These are phyloP conservation scores for Phyllosticta citriasiana DNA, from an alignment of 2,329 filamentous ascomycete species.

Conservation along the genomic window DNA sequence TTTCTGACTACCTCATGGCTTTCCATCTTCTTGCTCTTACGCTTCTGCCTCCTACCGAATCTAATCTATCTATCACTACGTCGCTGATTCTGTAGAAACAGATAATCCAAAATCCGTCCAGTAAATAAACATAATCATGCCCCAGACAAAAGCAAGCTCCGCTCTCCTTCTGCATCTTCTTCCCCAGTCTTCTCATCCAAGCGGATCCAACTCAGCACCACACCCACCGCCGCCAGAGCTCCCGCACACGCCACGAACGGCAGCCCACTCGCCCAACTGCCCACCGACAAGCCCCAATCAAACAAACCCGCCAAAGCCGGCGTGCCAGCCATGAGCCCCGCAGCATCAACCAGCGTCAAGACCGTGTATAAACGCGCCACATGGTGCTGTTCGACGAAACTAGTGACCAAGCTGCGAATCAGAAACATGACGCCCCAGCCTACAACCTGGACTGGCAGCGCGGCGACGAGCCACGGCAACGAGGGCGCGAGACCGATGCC, in stretches of 20 bases:
- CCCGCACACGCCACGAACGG: constrained; percentile 37
- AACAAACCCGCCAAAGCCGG: constrained; percentile 41
- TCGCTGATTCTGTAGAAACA: too few species aligned
- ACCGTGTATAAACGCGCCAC: constrained; percentile 46
- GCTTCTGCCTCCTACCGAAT: too few species aligned
- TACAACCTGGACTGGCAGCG: constrained; percentile 37
- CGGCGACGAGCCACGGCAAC: constrained; percentile 18
- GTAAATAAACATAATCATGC: too few species aligned
- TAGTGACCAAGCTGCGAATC: constrained; percentile 42
- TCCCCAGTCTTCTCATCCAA: background rate
- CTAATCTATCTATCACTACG: too few species aligned
- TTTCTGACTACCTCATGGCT: too few species aligned
- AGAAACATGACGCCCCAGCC: constrained; percentile 37
- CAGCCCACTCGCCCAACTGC: constrained; percentile 40
- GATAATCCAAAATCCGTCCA: too few species aligned
- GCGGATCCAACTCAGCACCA: background rate
- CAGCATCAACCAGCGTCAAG: constrained; percentile 41
- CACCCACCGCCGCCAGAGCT: background rate
- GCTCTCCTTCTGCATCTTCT: background rate
- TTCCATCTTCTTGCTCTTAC: too few species aligned
- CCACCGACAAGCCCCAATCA: constrained; percentile 35
- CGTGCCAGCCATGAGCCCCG: constrained; percentile 38
- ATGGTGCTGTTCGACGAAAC: constrained; percentile 44
- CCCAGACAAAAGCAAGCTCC: too few species aligned
- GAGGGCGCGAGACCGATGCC: constrained; percentile 22